Evolutionary conservation across 768 basidiomycete genomes (phyloP), one percentile per base, ranked within the genome.

Genomic region (Collybia sordida): DNA sequence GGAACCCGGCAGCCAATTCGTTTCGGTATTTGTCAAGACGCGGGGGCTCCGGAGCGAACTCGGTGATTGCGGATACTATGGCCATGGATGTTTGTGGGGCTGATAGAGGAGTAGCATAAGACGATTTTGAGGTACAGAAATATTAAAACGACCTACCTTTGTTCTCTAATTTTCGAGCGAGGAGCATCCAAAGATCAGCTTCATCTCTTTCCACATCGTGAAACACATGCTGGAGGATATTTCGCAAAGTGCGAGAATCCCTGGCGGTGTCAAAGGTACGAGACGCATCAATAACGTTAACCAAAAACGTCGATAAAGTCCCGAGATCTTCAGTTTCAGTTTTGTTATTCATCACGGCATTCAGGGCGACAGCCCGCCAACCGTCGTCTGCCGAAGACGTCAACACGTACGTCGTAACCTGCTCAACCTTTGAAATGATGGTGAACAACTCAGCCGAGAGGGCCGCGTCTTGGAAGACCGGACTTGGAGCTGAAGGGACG

Each of bases 11-110:
- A 0, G 96, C 95, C 8, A 95, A 76, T 66, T 97, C 93, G 63
- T 95, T 97, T 17, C 94, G 81, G 60, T 88, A 89, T 17, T 91
- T 78, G 57, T 90, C 86, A 19, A 96, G 75, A 17, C 81, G 80
- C 0, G 78, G 79, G 6, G 83, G 82, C 55, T 94, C 93, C 1
- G 83, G 75, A 0, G 85, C 83, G 19, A 78, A 77, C 18, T 73
- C 68, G 8, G 83, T 77, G 36, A 93, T 68, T 3, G 85, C 79
- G 7, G 75, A 68, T 6, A 88, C 64, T 47, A 97, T 79, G 1
- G 84, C 79, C 57, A 91, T 74, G 0, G 86, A 75, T 0, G 86
- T 79, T 58, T 84, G 75, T 0, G 88, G 86, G 2, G 86, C 94
- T 95, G 52, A 2, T 22, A 41, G 35, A 45, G 19, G 49, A 17